phyloP scores from a whole-genome alignment of 129 eudicot species.

The Mikania micrantha region DNA sequence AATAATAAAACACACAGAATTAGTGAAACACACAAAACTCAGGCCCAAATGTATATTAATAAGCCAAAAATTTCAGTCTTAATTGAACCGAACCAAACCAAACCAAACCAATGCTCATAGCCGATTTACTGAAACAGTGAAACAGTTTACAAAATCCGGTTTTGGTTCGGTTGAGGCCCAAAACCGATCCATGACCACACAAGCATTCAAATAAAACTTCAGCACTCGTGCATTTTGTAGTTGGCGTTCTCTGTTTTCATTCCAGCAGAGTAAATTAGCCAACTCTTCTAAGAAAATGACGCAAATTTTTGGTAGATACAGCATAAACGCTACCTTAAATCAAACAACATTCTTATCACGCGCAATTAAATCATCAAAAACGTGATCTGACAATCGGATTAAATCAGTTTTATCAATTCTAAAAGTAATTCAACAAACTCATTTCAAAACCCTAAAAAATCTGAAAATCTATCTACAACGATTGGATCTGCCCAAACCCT shows the following conservation, averaged over 20 bases:
- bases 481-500: not conserved
- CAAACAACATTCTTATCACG: not conserved
- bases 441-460: constrained; percentile 15
- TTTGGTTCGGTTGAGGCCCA: too few species aligned
- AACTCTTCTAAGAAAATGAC: not conserved
- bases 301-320: not conserved
- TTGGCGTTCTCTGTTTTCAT: not conserved
- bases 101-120: too few species aligned
- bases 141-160: too few species aligned
- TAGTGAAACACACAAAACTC: too few species aligned
- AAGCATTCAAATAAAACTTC: not conserved
- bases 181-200: too few species aligned
- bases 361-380: not conserved
- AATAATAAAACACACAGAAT: too few species aligned
- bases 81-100: too few species aligned
- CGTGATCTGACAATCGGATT: not conserved
- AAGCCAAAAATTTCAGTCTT: too few species aligned
- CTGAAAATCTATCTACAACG: not conserved
- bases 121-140: too few species aligned
- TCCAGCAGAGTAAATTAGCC: not conserved
- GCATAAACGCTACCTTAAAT: constrained; percentile 6
- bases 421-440: not conserved
- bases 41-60: too few species aligned
- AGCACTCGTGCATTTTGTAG: not conserved
- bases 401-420: not conserved